Percentiles rank a stretch among this genome's conserved stretches.
These are phyloP conservation scores for Schoenoplectus tabernaemontani DNA, from an alignment of 202 grass and related monocot genomes.

Conservation along the genomic window DNA sequence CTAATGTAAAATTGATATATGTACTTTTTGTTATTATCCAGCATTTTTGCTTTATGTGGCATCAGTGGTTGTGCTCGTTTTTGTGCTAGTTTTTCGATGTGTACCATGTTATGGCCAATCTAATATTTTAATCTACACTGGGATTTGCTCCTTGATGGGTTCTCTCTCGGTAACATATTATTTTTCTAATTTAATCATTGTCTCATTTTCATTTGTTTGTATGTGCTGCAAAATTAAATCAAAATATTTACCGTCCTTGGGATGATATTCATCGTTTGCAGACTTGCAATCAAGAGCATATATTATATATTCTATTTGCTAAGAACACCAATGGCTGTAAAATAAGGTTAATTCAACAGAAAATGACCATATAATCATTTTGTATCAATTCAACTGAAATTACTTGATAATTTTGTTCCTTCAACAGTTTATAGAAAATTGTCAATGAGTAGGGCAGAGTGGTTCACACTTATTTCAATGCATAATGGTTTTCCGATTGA, in stretches of 20 bases:
- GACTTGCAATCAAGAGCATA: background rate
- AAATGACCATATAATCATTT: background rate
- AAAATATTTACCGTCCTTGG: background rate
- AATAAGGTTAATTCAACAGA: background rate
- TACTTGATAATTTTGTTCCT: background rate
- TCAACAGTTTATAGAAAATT: background rate
- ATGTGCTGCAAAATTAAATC: background rate
- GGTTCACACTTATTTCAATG: background rate
- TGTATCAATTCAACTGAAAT: background rate
- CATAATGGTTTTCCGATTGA: background rate
- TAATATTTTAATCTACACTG: constrained; percentile 84
- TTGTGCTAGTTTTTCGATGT: constrained; percentile 85
- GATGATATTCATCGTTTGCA: background rate
- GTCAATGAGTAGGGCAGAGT: background rate
- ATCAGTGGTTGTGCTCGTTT: constrained; percentile 71
- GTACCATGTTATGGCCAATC: constrained; percentile 74
- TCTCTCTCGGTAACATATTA: constrained; percentile 74
- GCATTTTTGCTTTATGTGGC: constrained; percentile 93
- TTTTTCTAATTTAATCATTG: background rate
- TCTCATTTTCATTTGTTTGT: background rate
- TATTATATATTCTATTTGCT: background rate
- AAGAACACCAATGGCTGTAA: background rate
- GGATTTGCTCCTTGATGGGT: constrained; percentile 98
- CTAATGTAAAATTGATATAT: background rate
- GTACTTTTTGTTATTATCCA: constrained; percentile 25